Base-by-base conservation (phyloP, 2,329 filamentous ascomycete species). In the Trichophyton verrucosum region DNA sequence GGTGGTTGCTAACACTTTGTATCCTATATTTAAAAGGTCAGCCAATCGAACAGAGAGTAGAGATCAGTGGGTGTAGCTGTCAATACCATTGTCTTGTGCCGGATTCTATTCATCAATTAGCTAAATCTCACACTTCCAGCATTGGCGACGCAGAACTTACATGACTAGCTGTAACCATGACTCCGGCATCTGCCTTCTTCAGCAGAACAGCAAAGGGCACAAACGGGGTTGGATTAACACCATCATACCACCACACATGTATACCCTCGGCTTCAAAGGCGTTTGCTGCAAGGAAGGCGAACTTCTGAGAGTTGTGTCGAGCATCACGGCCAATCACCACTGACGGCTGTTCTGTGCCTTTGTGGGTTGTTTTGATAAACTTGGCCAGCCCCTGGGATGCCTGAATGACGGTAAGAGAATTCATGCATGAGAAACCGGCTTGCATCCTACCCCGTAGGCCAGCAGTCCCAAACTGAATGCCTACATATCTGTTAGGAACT, bases 81-180 rank as follows among this genome's bases (percentile, higher is more conserved):
- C 27, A 42, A 56, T 68, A 75, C 73, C 84, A 67, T 86, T 86
- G 68, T 86, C 83, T 65, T 80, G 75, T 53, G 82, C 80, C 13
- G 83, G 83, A 65, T 86, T 86, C 73, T 75, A 60, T 57, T 42
- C 4, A 44, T 8, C 17, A 24, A 38, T 60, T 59, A 61, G 58
- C 42, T 56, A 55, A 51, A 7, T 4, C 6, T 8, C 9, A 20
- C 3, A 9, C 17, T 13, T 17, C 22, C 47, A 8, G 9, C 20
- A 38, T 20, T 13, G 4, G 5, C 17, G 49, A 53, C 9, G n/a
- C 17, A 33, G 38, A 9, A 68, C 73, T 62, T 72, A 76, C 75
- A 70, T 85, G 83, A 66, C 82, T 85, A 36, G 84, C 84, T 13
- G 84, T 86, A 42, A 86, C 78, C 83, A 86, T 86, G 33, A 86